Evolutionary conservation across 2,329 filamentous ascomycete genomes (phyloP).

Genomic region (Pseudopyricularia javanii): DNA sequence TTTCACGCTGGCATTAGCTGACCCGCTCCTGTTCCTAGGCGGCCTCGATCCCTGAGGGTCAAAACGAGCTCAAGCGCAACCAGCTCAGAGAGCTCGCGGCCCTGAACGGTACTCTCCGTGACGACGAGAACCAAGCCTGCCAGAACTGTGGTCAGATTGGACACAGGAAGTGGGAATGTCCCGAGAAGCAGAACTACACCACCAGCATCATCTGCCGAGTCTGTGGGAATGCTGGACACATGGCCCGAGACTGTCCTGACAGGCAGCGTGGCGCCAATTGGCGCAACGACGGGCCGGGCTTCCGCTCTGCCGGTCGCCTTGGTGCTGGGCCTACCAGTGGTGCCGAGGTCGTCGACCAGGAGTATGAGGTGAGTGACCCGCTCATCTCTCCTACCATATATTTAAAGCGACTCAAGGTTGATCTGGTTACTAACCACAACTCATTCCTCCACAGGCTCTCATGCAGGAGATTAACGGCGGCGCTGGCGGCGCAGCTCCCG

Average conservation of each 20-base stretch:
- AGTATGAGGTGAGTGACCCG: conserved; percentile 69
- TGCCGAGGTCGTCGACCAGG: conserved; percentile 79
- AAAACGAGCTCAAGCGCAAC: conserved; percentile 98
- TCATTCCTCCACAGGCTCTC: conserved; percentile 51
- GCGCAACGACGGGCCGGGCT: conserved; percentile 61
- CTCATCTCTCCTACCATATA: not conserved
- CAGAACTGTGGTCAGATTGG: conserved; percentile 99
- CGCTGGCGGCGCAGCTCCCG: conserved; percentile 26
- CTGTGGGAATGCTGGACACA: conserved; percentile 94
- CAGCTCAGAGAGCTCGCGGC: conserved; percentile 95
- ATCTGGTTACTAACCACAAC: not conserved
- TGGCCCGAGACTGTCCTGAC: conserved; percentile 96
- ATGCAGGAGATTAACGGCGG: conserved; percentile 93
- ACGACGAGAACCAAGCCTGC: conserved; percentile 98
- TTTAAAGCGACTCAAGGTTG: not conserved
- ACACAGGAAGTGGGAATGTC: conserved; percentile 97
- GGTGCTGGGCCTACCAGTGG: conserved; percentile 49
- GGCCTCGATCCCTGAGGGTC: conserved; percentile 94
- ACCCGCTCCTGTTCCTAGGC: conserved; percentile 42
- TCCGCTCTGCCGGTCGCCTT: conserved; percentile 43
- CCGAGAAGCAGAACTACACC: conserved; percentile 96
- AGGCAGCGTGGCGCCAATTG: conserved; percentile 81
- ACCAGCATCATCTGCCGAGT: conserved; percentile 98
- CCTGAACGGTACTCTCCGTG: conserved; percentile 95
- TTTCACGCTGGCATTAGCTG: conserved; percentile 9